Conservation (phyloP, 352 stramenopile genomes). For the Phytophthora sp. region DNA sequence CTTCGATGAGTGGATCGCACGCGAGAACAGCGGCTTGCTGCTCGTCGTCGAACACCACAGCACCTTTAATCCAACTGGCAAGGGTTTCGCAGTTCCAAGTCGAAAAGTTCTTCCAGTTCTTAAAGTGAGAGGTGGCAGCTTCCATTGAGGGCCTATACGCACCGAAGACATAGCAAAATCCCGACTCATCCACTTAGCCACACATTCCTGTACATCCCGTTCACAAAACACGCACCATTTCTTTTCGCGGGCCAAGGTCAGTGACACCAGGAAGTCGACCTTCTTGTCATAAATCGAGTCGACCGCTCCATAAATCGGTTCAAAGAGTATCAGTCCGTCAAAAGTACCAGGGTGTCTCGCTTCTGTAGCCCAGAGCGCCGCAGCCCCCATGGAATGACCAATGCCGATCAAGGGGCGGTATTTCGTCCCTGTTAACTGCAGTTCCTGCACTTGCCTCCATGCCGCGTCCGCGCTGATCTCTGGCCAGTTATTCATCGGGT, state of each 20-base stretch:
- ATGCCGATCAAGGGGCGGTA: slow-evolving; percentile 37
- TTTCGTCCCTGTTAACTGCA: slow-evolving; percentile 6
- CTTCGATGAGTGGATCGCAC: slow-evolving; percentile 53
- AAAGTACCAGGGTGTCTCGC: slow-evolving; percentile 50
- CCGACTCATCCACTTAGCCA: not conserved
- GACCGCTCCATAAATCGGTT: slow-evolving; percentile 46
- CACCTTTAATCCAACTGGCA: slow-evolving; percentile 40
- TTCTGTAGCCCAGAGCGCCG: slow-evolving; percentile 47
- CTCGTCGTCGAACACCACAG: slow-evolving; percentile 41
- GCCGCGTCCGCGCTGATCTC: slow-evolving; percentile 21
- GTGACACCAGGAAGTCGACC: slow-evolving; percentile 42
- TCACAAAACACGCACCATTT: slow-evolving; percentile 37
- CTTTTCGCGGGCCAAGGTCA: slow-evolving; percentile 42
- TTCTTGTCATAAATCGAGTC: slow-evolving; percentile 20
- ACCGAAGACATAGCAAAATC: not conserved
- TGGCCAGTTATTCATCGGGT: slow-evolving; percentile 38
- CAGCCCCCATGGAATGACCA: slow-evolving; percentile 54
- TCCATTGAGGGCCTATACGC: slow-evolving; percentile 28
- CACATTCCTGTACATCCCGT: not conserved
- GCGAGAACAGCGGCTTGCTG: slow-evolving; percentile 30
- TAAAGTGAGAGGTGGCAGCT: slow-evolving; percentile 34
- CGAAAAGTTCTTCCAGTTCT: slow-evolving; percentile 44
- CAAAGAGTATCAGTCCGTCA: slow-evolving; percentile 52
- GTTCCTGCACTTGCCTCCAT: slow-evolving; percentile 25
- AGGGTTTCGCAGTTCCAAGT: slow-evolving; percentile 53